Evolutionary conservation across 805 yeast species (phyloP), one percentile per base, ranked within the genome.

Genomic region (Candida xyloterini): DNA sequence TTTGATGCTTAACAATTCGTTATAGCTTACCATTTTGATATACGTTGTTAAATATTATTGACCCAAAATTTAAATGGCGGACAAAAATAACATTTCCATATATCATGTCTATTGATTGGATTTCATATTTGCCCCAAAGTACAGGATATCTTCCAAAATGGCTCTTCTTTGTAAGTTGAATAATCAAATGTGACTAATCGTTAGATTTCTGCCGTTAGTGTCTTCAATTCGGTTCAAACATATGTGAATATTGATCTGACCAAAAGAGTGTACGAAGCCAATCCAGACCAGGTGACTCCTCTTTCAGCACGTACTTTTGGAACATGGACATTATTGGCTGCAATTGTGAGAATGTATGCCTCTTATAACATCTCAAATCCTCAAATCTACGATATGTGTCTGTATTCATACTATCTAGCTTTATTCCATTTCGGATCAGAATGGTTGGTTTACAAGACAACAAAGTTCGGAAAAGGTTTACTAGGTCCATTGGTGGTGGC

Each of bases 271-370:
- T 93, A 93, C 59, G 82, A 75, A 24, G 70, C 64, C 36, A 63
- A 74, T 32, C 88, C 90, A 11, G 49, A 57, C 6, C 76, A 84
- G 59, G 83, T 81, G 18, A 63, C 70, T 2, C 56, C 59, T 10
- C 70, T 93, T 50, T 79, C 93, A 52, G 96, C 96, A n/a, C 77
- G 99, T 55, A 91, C 99, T 0, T 93, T 93, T 62, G 99, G 99
- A 24, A 93, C 99, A 0, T 93, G 99, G 99, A 93, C 99, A 0
- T 69, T 90, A 27, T 73, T 90, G 52, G 81, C 96, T 2, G 77
- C 95, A 2, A 70, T 91, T 22, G 81, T 93, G 33, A 78, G 99
- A 58, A 73, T 81, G 48, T 88, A 85, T 60, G 96, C 95, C 40
- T 95, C 98, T 10, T 84, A 83, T 64, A 69, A 84, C 57, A 68